Evolutionary conservation across 495 filamentous ascomycete species (phyloP).

Genomic region (Penicillium turbatum): DNA sequence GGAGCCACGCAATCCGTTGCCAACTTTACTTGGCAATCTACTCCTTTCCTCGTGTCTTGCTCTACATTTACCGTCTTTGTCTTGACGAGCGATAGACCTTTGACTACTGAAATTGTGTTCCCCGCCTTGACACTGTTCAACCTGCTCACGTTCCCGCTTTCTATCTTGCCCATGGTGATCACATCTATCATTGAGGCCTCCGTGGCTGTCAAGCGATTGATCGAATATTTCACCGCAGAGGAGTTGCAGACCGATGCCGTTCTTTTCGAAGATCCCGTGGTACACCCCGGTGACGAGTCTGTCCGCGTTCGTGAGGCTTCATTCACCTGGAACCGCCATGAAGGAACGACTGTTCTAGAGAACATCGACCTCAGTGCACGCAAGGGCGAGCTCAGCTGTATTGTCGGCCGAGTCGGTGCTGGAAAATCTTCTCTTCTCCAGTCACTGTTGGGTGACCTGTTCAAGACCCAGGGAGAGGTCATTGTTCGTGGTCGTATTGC

Average conservation of each 20-base stretch:
- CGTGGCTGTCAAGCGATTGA: constrained; percentile 84
- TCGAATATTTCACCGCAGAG: constrained; percentile 79
- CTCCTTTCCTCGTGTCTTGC: constrained; percentile 96
- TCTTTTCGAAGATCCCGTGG: constrained; percentile 57
- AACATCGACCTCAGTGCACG: constrained; percentile 81
- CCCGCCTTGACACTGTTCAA: constrained; percentile 91
- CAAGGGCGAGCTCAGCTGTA: constrained; percentile 88
- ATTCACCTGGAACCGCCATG: constrained; percentile 91
- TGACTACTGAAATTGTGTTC: constrained; percentile 95
- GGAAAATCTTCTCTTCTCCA: constrained; percentile 93
- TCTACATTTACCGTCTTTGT: constrained; percentile 96
- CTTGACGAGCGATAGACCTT: constrained; percentile 67
- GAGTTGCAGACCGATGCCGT: constrained; percentile 89
- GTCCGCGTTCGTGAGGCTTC: constrained; percentile 77
- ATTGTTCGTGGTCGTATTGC: constrained; percentile 74
- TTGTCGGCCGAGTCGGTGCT: constrained; percentile 90
- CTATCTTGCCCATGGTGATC: constrained; percentile 96
- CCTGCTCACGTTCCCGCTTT: constrained; percentile 88
- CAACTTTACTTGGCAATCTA: constrained; percentile 99
- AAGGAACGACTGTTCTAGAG: constrained; percentile 54
- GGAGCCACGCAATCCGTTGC: constrained; percentile 89
- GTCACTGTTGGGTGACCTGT: constrained; percentile 82
- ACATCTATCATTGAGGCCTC: constrained; percentile 94
- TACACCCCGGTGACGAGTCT: constrained; percentile 75
- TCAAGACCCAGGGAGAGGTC: constrained; percentile 84